Percentiles rank a stretch among this genome's conserved stretches.
Conservation (phyloP, 371 early-diverging fungal genomes). For the Cokeromyces recurvatus region DNA sequence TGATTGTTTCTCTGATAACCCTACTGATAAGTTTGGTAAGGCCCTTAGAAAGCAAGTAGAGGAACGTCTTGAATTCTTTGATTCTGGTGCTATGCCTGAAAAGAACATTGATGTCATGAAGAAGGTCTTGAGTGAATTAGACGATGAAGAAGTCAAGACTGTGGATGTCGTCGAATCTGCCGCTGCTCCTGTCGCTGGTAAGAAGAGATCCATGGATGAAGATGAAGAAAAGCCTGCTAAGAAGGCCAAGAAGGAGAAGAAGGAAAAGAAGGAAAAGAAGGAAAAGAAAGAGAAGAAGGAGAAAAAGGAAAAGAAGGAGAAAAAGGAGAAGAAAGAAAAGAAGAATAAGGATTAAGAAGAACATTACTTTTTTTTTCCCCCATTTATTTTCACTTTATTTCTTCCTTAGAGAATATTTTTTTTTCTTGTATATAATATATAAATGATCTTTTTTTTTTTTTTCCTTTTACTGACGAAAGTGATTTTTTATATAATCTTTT, state of each 20-base stretch:
- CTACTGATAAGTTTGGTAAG: conserved; percentile 91
- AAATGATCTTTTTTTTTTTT: too few species aligned
- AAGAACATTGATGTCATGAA: conserved; percentile 95
- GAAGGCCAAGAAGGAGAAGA: conserved; percentile 49
- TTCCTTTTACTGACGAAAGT: too few species aligned
- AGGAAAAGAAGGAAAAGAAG: conserved; percentile 48
- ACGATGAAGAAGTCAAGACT: background rate
- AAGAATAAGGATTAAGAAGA: too few species aligned
- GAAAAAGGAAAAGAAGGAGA: conserved; percentile 54
- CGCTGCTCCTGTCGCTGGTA: conserved; percentile 6
- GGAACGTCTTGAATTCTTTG: conserved; percentile 92
- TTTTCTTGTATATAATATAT: too few species aligned
- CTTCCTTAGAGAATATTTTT: background rate
- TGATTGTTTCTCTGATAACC: conserved; percentile 91
- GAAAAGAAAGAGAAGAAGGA: conserved; percentile 50
- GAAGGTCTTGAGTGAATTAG: conserved; percentile 67
- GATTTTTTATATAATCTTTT: too few species aligned
- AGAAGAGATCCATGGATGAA: conserved; percentile 31
- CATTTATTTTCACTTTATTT: background rate
- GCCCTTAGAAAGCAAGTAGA: conserved; percentile 95
- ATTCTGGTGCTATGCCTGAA: conserved; percentile 80
- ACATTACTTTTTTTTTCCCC: background rate
- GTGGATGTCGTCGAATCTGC: conserved; percentile 47
- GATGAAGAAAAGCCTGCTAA: conserved; percentile 19
- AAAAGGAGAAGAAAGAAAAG: conserved; percentile 36